Evolutionary conservation across 225 moss, liverwort and hornwort genomes (phyloP), one percentile per base, ranked within the genome.

Genomic region (Climacium dendroides): DNA sequence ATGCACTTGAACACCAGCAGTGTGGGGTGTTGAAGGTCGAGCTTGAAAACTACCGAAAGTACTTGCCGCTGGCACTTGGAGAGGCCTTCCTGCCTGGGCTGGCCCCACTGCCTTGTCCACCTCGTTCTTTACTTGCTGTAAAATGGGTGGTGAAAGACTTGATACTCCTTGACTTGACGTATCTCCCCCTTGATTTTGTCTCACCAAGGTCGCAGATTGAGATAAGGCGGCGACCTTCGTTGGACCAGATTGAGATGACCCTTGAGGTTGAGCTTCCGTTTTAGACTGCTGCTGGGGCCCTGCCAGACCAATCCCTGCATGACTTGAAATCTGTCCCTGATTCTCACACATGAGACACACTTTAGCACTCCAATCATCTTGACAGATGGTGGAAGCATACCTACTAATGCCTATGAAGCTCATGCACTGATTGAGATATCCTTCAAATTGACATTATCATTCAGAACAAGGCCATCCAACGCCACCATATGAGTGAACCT

Each of bases 61-160:
- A 67, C 59, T 84, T 45, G 90, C 72, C 30, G 75, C 86, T 77
- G 94, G 81, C 45, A 87, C 67, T 83, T 89, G 92, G 74, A 88
- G 85, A 87, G 92, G 90, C 52, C 90, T 88, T 77, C 53, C 91
- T 79, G 89, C 86, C 88, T 89, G 92, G 28, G 65, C 78, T 82
- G 91, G 83, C 69, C 83, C 91, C 54, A 89, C 90, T 52, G 91
- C 89, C 87, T 93, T 95, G 55, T 95, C 93, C 66, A 89, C 90
- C 88, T 95, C 95, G 84, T 91, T 91, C 87, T 93, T 95, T 86
- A 88, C 92, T 89, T 91, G 93, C 84, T 95, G 92, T 74, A 91
- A 85, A 87, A 79, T 90, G 57, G 91, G 87, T 59, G 90, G 54
- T 70, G 94, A 87, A 39, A 84, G 78, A 53, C 78, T 87, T 64